phyloP scores from a whole-genome alignment of 2,329 filamentous ascomycete species.

The Paraphoma chrysanthemicola region DNA sequence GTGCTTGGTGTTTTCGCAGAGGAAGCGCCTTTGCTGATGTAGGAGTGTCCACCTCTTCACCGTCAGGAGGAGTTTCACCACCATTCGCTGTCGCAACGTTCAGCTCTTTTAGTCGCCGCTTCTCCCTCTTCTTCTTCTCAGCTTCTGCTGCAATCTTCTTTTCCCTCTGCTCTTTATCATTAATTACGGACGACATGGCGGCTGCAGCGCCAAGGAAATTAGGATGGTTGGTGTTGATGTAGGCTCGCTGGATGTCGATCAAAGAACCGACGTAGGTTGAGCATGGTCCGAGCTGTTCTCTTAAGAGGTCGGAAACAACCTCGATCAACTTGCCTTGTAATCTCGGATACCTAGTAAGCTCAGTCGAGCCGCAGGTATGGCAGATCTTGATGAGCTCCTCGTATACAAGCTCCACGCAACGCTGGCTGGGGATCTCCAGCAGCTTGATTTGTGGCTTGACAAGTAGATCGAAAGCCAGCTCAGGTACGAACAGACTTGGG shows the following conservation, averaged over 20 bases:
- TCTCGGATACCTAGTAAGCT: slow-evolving; percentile 88
- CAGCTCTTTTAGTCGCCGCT: slow-evolving; percentile 81
- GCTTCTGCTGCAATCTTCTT: slow-evolving; percentile 81
- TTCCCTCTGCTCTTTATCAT: slow-evolving; percentile 92
- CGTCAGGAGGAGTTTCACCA: slow-evolving; percentile 68
- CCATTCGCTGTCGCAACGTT: slow-evolving; percentile 59
- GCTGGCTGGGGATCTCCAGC: slow-evolving; percentile 90
- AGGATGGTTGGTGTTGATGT: slow-evolving; percentile 99
- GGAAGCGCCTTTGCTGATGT: slow-evolving; percentile 61
- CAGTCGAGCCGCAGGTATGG: slow-evolving; percentile 95
- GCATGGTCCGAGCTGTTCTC: slow-evolving; percentile 88
- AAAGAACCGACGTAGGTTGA: slow-evolving; percentile 94
- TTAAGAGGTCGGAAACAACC: slow-evolving; percentile 92
- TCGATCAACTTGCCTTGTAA: slow-evolving; percentile 97
- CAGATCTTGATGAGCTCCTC: slow-evolving; percentile 99
- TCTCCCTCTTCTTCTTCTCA: slow-evolving; percentile 85
- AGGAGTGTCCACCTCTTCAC: slow-evolving; percentile 63
- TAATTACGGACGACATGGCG: slow-evolving; percentile 96
- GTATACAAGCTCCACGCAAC: slow-evolving; percentile 97
- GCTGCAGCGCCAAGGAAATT: slow-evolving; percentile 97
- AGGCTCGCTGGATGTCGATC: slow-evolving; percentile 95
- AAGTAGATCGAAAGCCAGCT: slow-evolving; percentile 95
- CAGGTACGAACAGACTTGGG: slow-evolving; percentile 94
- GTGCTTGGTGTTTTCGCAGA: slow-evolving; percentile 66
- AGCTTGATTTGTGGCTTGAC: slow-evolving; percentile 99